Base-by-base conservation (phyloP, 192 early-diverging fungal species). In the Coemansia biformis region DNA sequence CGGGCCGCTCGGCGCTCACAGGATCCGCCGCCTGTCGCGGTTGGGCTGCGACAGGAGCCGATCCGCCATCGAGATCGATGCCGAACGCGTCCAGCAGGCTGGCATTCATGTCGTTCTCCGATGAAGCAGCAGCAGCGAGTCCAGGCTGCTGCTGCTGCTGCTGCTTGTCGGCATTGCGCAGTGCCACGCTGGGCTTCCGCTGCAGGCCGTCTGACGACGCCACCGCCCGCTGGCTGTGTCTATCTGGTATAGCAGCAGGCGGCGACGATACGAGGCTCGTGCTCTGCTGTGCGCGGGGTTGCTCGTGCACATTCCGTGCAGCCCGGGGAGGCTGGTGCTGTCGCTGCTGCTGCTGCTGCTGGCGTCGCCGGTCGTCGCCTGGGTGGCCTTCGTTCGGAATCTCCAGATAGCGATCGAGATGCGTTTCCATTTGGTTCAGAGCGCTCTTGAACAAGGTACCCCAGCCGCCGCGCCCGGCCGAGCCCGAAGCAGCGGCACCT, bases 361-460 rank as follows among this genome's bases (percentile, higher is more conserved):
- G 33, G 3, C 30, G 32, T 29, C 42, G 56, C 13, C 42, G 47
- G 31, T 37, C 11, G 48, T 46, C 34, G 43, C 21, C 28, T 23
- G 50, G 60, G 32, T 43, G 39, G 1, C 24, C 59, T 24, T 74
- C 67, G 23, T 61, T 59, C 13, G 70, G 78, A 29, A 82, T 68
- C 48, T 88, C 88, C 8, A 87, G 69, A 37, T 86, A 79, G 15
- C 79, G 83, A 69, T 87, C 86, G 33, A 90, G 77, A 32, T 82
- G 78, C 13, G 79, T 86, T 58, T 90, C 88, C 23, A 90, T 80
- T 38, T 78, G 78, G 12, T 81, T 83, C 14, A 88, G 77, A 5
- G 86, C 86, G 54, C 81, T 82, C 46, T 88, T 86, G 37, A 90
- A 65, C 46, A 86, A 78, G 50, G 66, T 78, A 39, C 85, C 81